These are phyloP conservation scores for Coemansia sp. DNA, from an alignment of 192 early-diverging fungal species.

Conservation along the genomic window DNA sequence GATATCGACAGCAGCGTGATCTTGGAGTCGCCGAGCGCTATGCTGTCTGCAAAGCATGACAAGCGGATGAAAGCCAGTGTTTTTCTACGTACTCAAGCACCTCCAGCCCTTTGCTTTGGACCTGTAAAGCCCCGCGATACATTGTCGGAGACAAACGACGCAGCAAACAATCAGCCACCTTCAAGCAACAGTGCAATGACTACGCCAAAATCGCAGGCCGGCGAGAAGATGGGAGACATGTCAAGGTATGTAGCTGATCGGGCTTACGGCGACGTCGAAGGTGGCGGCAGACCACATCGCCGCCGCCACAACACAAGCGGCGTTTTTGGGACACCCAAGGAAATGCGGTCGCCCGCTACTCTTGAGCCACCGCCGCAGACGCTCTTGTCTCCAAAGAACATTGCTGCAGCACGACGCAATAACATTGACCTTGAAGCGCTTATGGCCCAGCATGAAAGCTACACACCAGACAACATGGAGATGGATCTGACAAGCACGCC, in stretches of 20 bases:
- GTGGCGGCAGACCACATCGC: slow-evolving; percentile 46
- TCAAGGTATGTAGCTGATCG: slow-evolving; percentile 29
- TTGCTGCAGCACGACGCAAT: slow-evolving; percentile 28
- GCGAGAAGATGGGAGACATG: slow-evolving; percentile 10
- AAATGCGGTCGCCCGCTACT: background rate
- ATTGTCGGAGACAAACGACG: background rate
- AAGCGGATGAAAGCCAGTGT: slow-evolving; percentile 13
- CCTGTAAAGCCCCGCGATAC: background rate
- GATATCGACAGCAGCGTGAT: slow-evolving; percentile 29
- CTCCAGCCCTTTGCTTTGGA: slow-evolving; percentile 20
- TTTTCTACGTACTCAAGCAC: slow-evolving; percentile 9
- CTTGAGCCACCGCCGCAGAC: slow-evolving; percentile 38
- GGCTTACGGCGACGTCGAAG: slow-evolving; percentile 39
- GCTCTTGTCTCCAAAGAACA: slow-evolving; percentile 38
- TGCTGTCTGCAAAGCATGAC: slow-evolving; percentile 42
- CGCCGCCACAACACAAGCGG: slow-evolving; percentile 25
- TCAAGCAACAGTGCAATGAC: slow-evolving; percentile 15
- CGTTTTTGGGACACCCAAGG: slow-evolving; percentile 19
- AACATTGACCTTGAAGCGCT: slow-evolving; percentile 12
- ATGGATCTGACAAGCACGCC: slow-evolving; percentile 9
- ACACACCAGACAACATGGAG: background rate
- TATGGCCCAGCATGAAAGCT: background rate
- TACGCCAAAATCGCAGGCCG: slow-evolving; percentile 36
- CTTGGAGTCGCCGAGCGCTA: slow-evolving; percentile 30
- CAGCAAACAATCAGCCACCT: background rate